phyloP scores from a whole-genome alignment of 2,329 filamentous ascomycete genomes.

The Hawksworthiomyces lignivorus region DNA sequence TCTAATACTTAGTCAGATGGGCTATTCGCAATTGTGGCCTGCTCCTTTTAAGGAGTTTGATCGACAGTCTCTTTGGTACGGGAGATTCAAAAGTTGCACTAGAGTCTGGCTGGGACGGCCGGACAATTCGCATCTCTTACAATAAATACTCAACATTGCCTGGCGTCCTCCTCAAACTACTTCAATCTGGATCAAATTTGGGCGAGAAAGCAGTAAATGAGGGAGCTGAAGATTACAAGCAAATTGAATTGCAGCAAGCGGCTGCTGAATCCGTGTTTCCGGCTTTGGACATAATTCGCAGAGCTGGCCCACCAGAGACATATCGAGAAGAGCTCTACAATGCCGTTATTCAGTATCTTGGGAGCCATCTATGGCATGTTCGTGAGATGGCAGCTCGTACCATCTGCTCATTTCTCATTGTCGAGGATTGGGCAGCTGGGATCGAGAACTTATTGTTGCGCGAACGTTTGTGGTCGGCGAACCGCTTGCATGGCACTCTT shows the following conservation, averaged over 20 bases:
- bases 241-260: slow-evolving; percentile 20
- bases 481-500: slow-evolving; percentile 51
- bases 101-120: slow-evolving; percentile 57
- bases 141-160: slow-evolving; percentile 61
- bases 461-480: slow-evolving; percentile 29
- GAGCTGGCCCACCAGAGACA: slow-evolving; percentile 57
- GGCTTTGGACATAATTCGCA: slow-evolving; percentile 70
- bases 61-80: slow-evolving; percentile 70
- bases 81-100: slow-evolving; percentile 60
- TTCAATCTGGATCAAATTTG: slow-evolving; percentile 32
- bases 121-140: slow-evolving; percentile 59
- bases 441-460: slow-evolving; percentile 30
- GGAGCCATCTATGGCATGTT: slow-evolving; percentile 69
- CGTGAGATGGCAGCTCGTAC: slow-evolving; percentile 73
- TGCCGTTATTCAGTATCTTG: slow-evolving; percentile 55
- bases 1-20: slow-evolving; percentile 52
- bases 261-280: slow-evolving; percentile 70
- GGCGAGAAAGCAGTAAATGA: slow-evolving; percentile 26
- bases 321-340: slow-evolving; percentile 47
- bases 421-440: slow-evolving; percentile 38
- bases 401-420: slow-evolving; percentile 54
- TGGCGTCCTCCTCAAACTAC: slow-evolving; percentile 53
- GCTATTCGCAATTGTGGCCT: slow-evolving; percentile 89
- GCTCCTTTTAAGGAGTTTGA: slow-evolving; percentile 78
- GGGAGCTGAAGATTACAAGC: slow-evolving; percentile 23